phyloP scores from a whole-genome alignment of 257 asterid species.

The Nicotiana knightiana region DNA sequence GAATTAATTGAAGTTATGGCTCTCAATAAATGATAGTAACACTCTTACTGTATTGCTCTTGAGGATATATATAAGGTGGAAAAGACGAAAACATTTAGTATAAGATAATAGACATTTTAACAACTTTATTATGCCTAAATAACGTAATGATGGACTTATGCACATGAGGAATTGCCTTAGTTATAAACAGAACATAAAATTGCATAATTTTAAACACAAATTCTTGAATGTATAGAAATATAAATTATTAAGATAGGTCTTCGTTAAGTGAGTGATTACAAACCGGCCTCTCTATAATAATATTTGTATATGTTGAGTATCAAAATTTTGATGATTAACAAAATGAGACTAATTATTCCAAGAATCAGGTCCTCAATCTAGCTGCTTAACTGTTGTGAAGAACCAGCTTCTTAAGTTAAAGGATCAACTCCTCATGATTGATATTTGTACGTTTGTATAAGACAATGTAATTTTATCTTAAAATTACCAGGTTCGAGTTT shows the following conservation, averaged over 20 bases:
- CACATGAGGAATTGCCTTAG: neutral
- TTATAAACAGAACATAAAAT: neutral
- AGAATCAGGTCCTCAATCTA: no score
- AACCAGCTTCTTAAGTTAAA: no score
- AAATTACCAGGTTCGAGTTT: no score
- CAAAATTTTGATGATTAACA: no score
- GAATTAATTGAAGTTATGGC: neutral
- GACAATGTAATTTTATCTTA: no score
- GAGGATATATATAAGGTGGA: neutral
- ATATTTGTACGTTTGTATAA: no score
- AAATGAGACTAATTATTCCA: no score
- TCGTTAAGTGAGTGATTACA: neutral
- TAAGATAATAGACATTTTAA: neutral
- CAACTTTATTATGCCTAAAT: neutral
- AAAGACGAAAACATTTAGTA: neutral
- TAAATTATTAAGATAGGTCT: neutral
- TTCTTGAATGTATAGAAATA: neutral
- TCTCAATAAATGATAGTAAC: no score
- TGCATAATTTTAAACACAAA: neutral
- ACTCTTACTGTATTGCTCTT: no score
- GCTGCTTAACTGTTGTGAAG: no score
- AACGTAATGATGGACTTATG: neutral
- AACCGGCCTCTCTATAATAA: neutral
- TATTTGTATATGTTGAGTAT: no score
- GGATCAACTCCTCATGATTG: no score